Evolutionary conservation across 129 eudicot genomes (phyloP), one percentile per base, ranked within the genome.

Genomic region (Erigeron canadensis): DNA sequence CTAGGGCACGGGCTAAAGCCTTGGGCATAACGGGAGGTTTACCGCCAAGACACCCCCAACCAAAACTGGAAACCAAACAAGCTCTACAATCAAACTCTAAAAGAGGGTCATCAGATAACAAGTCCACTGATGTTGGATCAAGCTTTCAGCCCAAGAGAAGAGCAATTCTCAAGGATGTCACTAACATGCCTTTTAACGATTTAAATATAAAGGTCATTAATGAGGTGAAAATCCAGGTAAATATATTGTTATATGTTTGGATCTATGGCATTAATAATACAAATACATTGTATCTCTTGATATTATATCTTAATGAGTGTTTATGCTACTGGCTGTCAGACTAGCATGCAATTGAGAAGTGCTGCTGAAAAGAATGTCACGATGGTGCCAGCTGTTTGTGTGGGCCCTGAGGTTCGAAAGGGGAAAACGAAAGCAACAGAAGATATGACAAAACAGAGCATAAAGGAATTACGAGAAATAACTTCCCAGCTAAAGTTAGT

Each of bases 1-100:
- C 97, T 41, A 79, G 96, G 84, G 88, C 96, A 79, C 85, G 87
- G 45, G 91, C 99, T 53, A 95, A 90, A 83, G 81, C 84, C 50
- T 75, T 86, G 77, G 86, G 81, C 38, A 55, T 77, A 42, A 75
- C 85, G 42, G 83, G 89, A 75, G 78, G 74, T 65, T 71, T 87
- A 67, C 91, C 89, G 42, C 88, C 87, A 65, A 37, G 60, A 48
- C 73, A 83, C 53, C 86, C 90, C 84, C 73, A 61, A 5, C 22
- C 50, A 19, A 79, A 71, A 46, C 77, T 67, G 58, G 82, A 69
- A 10, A 81, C 60, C 62, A 86, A 80, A 10, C 75, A 63, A 68
- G 84, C 57, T 69, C 73, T 69, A 15, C 77, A 79, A 66, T 64
- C 73, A 67, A 84, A 68, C 39, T 76, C 73, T 10, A 91, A 91